These are phyloP conservation scores for Apophysomyces ossiformis DNA, from an alignment of 371 early-diverging fungal genomes.

Conservation along the genomic window DNA sequence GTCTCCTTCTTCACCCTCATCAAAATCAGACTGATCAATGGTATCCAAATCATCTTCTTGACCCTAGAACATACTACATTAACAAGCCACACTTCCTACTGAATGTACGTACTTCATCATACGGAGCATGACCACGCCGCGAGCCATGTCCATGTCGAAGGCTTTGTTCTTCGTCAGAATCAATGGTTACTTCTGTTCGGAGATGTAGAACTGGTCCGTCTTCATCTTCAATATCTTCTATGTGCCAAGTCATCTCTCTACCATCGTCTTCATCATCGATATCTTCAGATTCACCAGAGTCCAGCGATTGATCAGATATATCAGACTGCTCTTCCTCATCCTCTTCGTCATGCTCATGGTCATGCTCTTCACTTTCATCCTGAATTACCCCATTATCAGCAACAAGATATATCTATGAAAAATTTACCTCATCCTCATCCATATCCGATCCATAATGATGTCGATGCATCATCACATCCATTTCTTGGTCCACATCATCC, in stretches of 20 bases:
- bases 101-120: slow-evolving; percentile 38
- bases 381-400: slow-evolving; percentile 6
- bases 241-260: slow-evolving; percentile 55
- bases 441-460: slow-evolving; percentile 55
- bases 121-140: slow-evolving; percentile 28
- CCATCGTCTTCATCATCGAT: slow-evolving; percentile 54
- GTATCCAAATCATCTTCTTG: slow-evolving; percentile 52
- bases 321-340: slow-evolving; percentile 41
- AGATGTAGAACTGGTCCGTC: slow-evolving; percentile 55
- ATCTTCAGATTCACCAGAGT: slow-evolving; percentile 54
- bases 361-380: slow-evolving; percentile 45
- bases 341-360: slow-evolving; percentile 47
- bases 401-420: not conserved
- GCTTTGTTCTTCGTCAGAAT: slow-evolving; percentile 45
- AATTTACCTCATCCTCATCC: slow-evolving; percentile 48
- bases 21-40: slow-evolving; percentile 53
- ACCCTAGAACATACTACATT: slow-evolving; percentile 8
- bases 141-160: slow-evolving; percentile 1
- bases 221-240: slow-evolving; percentile 61
- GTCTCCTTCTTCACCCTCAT: slow-evolving; percentile 55
- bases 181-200: slow-evolving; percentile 44
- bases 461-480: slow-evolving; percentile 72
- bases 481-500: slow-evolving; percentile 60
- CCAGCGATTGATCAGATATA: slow-evolving; percentile 27
- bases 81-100: not conserved